Base-by-base conservation (phyloP, 2,329 filamentous ascomycete genomes). In the Cladosporium halotolerans region DNA sequence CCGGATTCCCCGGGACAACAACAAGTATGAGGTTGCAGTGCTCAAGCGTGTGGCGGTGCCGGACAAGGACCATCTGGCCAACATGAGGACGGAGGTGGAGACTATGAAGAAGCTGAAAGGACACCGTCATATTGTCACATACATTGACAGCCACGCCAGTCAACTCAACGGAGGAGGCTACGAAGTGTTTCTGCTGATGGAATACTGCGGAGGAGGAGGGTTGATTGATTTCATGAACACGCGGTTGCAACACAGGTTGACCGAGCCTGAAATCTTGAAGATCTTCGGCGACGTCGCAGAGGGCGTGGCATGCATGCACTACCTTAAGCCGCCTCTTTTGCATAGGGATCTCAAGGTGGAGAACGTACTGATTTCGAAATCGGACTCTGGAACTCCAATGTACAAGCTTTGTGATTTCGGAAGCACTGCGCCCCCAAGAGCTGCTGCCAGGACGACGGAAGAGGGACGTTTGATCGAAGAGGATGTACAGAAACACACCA, bases 181-280 rank as follows among this genome's bases (percentile, higher is more conserved):
- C 70, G 93, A 99, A 76, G 93, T 99, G 55, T 99, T 99, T 66
- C 72, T 99, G 66, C 84, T 99, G 60, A 99, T 99, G 93, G 93
- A 99, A 70, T 96, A 86, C 72, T 99, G 93, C 74, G 84, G 87
- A 65, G 93, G 93, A 47, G 93, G 93, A 59, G 92, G 93, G 34
- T 75, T 99, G 68, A 99, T 99, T 69, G 93, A 99, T 74, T 99
- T 97, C 70, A 99, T 99, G 93, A 99, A 99, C 73, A 99, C 93
- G 34, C 83, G 93, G 50, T 76, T 99, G 64, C 93, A 99, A 73
- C 91, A 99, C 70, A 87, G 93, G 47, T 78, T 99, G 71, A 99
- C 92, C 34, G 93, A 99, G 75, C 92, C 93, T 46, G 93, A 99
- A 76, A 96, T 99, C 62, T 76, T 99, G 63, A 87, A 91, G 75